Base-by-base conservation (phyloP, 768 basidiomycete genomes). In the Rhizopogon roseolus region DNA sequence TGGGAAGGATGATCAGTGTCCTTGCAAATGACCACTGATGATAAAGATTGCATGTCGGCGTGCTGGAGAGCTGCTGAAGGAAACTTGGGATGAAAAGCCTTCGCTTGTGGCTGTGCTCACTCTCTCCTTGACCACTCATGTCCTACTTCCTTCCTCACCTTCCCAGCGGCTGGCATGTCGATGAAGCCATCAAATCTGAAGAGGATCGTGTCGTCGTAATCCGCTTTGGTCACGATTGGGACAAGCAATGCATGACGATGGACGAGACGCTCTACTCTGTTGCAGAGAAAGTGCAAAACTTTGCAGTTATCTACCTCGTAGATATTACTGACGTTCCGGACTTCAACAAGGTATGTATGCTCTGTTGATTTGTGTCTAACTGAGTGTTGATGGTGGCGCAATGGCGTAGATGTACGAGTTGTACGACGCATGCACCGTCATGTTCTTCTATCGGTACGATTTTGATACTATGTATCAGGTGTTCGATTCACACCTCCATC, bases 271-370 rank as follows among this genome's bases (percentile, higher is more conserved):
- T 98, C 9, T 90, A 93, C 69, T 77, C 82, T 1, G 88, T 97
- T 41, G 88, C 90, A 1, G 97, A 98, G 73, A 95, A 93, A 70
- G 93, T 98, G 5, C 94, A 98, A 76, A 98, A 99, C 74, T 98
- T 96, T 71, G 94, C 95, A 7, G 93, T 98, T 62, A 93, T 98
- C 59, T 98, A 98, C 66, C 76, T 97, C 11, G 84, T 86, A 19
- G 96, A 99, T 68, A 98, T 97, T 64, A 97, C 93, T 0, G 86
- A 93, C 56, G 96, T 98, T 0, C 96, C 97, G 2, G 97, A 98
- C 68, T 98, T 98, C 74, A 98, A 96, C 74, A 98, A 98, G 84
- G 95, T 88, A 49, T 64, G 55, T 1, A 53, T 41, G 16, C 2
- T 48, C 9, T 4, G 19, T 11, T 22, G 4, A 2, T 25, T 11